These are phyloP conservation scores for Russula emetica DNA, from an alignment of 768 basidiomycete genomes.

Conservation along the genomic window DNA sequence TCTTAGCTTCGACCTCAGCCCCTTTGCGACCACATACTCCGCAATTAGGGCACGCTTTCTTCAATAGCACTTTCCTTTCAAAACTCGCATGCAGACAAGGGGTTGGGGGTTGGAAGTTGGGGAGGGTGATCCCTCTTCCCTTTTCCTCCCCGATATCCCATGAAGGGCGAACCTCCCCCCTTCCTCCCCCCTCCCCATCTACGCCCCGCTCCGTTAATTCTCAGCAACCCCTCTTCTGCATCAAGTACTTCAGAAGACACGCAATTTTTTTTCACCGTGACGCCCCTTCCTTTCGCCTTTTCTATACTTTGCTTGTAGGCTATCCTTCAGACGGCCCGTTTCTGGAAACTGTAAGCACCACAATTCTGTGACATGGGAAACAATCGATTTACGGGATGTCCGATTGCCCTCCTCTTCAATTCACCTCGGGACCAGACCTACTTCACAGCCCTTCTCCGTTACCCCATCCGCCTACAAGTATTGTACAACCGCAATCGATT, in stretches of 20 bases:
- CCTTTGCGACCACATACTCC: neutral
- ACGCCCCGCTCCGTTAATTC: neutral
- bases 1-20: neutral
- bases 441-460: neutral
- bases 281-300: neutral
- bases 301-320: neutral
- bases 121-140: neutral
- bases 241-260: neutral
- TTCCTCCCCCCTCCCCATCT: neutral
- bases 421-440: no score
- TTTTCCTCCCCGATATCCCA: neutral
- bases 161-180: neutral
- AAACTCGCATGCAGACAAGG: no score
- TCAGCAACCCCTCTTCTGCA: neutral
- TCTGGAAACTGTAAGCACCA: neutral
- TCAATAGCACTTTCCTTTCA: no score
- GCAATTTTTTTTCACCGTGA: neutral
- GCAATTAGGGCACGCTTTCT: neutral
- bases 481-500: slow-evolving; percentile 3
- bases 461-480: neutral
- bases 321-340: neutral
- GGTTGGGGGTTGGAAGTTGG: neutral
- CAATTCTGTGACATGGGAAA: neutral
- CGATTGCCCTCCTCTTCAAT: neutral
- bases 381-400: neutral